Evolutionary conservation across 139 green algal genomes (phyloP), one percentile per base, ranked within the genome.

Genomic region (Trebouxia sp.): DNA sequence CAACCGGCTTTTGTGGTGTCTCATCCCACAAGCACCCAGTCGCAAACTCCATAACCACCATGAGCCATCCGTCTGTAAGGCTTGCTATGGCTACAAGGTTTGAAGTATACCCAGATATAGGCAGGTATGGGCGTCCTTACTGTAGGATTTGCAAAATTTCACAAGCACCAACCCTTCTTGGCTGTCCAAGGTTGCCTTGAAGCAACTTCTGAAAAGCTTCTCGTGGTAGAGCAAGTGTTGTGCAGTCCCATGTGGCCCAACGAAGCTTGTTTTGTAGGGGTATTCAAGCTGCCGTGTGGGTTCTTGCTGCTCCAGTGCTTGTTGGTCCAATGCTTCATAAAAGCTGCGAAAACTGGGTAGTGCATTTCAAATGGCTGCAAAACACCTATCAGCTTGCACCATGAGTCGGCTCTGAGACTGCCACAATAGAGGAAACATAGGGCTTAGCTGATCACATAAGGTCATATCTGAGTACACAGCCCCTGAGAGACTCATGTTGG

Each of bases 71-170:
- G 53, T 65, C 53, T 65, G 53, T 65, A 65, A 65, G 53, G 22
- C 53, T 65, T 65, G 53, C 53, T 65, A 65, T 65, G 53, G 53
- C 53, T 65, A 65, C 53, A 65, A 65, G 53, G 53, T 65, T 65
- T 65, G 53, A 26, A 65, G 53, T 26, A 65, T 65, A 65, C 53
- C 53, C 53, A 65, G 53, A 65, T 65, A 65, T 65, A 65, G 53
- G 22, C 53, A 65, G 53, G 53, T 65, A 65, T 65, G 53, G 8
- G 53, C 53, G 22, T 65, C 53, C 32, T 65, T 65, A 65, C 53
- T 65, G 53, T 65, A 65, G 53, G 53, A 65, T 65, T 65, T 65
- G 53, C 53, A 65, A 65, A 65, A 65, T 26, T 65, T 65, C 53
- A 65, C 53, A 65, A 65, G 53, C 53, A 65, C 53, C 53, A 65